A percentile compares a stretch with the other conserved stretches of the same genome.
Evolutionary conservation across 2,329 filamentous ascomycete species (phyloP).

Genomic region (Ascomycota sp.): DNA sequence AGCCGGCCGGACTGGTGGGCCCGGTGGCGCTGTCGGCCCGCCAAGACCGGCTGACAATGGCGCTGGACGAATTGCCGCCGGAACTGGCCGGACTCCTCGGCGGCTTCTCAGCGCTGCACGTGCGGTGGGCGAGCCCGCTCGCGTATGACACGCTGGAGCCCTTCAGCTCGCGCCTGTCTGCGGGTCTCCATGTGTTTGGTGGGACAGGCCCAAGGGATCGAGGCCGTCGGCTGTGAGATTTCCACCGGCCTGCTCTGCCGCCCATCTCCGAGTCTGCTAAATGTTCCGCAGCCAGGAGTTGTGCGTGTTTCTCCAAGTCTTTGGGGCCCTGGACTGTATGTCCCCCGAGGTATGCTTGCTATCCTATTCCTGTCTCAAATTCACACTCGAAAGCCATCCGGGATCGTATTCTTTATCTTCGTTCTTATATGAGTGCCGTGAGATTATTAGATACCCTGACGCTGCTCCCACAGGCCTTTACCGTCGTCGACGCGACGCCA

Average conservation of each 20-base stretch:
- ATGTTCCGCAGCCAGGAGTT: constrained; percentile 20
- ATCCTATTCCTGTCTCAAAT: neutral
- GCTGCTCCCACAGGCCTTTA: constrained; percentile 32
- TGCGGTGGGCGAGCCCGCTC: constrained; percentile 49
- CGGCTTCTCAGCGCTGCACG: constrained; percentile 47
- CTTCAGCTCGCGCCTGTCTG: constrained; percentile 49
- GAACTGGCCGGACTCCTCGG: constrained; percentile 41
- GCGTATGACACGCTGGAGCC: constrained; percentile 40
- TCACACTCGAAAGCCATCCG: too few species aligned
- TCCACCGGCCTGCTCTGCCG: neutral
- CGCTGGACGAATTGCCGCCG: constrained; percentile 47
- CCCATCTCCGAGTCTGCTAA: neutral
- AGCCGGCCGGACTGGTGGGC: constrained; percentile 29
- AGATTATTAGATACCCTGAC: constrained; percentile 1
- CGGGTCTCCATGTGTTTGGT: constrained; percentile 65
- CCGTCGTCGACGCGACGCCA: constrained; percentile 16
- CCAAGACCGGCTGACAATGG: constrained; percentile 59
- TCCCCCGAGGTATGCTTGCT: constrained; percentile 7
- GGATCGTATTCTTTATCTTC: neutral
- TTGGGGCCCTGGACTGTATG: constrained; percentile 34
- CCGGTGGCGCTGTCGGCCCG: constrained; percentile 40
- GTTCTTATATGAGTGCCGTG: neutral
- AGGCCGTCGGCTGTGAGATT: constrained; percentile 5
- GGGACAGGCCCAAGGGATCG: constrained; percentile 23
- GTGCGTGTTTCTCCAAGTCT: constrained; percentile 35